Evolutionary conservation across 495 filamentous ascomycete genomes (phyloP).

Genomic region (Aspergillus olivimuriae): DNA sequence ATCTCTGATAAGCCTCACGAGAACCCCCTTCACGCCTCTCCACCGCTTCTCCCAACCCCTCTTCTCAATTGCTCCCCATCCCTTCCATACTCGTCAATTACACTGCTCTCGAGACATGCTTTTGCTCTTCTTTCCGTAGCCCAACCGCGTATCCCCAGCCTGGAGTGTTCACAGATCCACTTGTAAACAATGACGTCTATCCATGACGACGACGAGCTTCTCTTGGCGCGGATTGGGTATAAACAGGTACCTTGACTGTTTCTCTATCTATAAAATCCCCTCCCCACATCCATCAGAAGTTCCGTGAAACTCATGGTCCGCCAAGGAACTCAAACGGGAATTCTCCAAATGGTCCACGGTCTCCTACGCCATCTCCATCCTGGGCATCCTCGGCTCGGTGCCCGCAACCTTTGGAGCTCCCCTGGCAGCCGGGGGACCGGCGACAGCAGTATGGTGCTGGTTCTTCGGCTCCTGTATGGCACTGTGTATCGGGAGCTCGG

Average conservation of each 20-base stretch:
- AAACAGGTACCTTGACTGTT: constrained; percentile 63
- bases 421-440: constrained; percentile 59
- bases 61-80: too few relatives aligned
- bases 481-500: constrained; percentile 59
- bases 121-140: background rate
- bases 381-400: constrained; percentile 63
- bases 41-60: too few relatives aligned
- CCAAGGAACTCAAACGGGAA: constrained; percentile 55
- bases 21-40: too few relatives aligned
- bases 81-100: too few relatives aligned
- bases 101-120: too few relatives aligned
- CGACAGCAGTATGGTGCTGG: constrained; percentile 69
- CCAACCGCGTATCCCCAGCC: background rate
- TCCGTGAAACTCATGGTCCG: constrained; percentile 1
- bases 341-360: constrained; percentile 71
- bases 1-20: too few relatives aligned
- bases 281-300: background rate
- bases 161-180: background rate
- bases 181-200: constrained; percentile 38
- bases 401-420: constrained; percentile 62
- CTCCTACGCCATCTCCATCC: constrained; percentile 67
- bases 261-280: too few relatives aligned
- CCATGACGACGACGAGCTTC: constrained; percentile 57
- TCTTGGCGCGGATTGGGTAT: constrained; percentile 63
- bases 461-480: constrained; percentile 63